Conservation (phyloP, 2,329 filamentous ascomycete species). For the Rachicladosporium sp. region DNA sequence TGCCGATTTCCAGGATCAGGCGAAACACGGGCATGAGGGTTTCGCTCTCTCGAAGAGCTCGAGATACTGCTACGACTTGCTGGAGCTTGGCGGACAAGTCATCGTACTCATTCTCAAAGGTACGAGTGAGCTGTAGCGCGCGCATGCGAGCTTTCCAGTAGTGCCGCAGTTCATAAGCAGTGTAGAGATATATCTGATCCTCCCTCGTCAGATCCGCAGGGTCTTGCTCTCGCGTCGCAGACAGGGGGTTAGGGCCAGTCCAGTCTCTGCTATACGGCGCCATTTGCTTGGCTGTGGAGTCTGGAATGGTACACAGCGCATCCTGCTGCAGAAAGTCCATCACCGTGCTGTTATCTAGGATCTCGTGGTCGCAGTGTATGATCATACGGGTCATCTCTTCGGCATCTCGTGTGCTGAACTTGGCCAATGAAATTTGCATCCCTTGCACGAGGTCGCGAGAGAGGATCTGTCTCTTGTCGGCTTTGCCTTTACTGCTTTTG, state of each 20-base stretch:
- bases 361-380: conserved; percentile 83
- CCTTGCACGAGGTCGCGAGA: conserved; percentile 78
- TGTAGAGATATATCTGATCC: conserved; percentile 89
- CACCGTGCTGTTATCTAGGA: conserved; percentile 78
- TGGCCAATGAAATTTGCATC: conserved; percentile 86
- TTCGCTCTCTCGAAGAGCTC: conserved; percentile 81
- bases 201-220: conserved; percentile 80
- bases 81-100: conserved; percentile 76
- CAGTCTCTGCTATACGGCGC: conserved; percentile 93
- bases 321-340: conserved; percentile 96
- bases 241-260: conserved; percentile 74
- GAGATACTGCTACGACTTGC: conserved; percentile 75
- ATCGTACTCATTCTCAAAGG: conserved; percentile 79
- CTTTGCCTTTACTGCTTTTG: conserved; percentile 54
- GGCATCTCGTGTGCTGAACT: conserved; percentile 73
- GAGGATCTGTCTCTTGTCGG: conserved; percentile 96
- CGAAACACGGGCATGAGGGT: conserved; percentile 92
- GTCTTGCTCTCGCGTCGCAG: conserved; percentile 70
- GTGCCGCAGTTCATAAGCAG: conserved; percentile 86
- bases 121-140: conserved; percentile 71
- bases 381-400: conserved; percentile 87
- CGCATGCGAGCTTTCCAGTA: conserved; percentile 99
- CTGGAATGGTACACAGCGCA: conserved; percentile 81
- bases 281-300: conserved; percentile 82
- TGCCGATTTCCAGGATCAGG: conserved; percentile 92